phyloP scores from a whole-genome alignment of 1,284 basidiomycete species.

The Ganoderma lucidum region DNA sequence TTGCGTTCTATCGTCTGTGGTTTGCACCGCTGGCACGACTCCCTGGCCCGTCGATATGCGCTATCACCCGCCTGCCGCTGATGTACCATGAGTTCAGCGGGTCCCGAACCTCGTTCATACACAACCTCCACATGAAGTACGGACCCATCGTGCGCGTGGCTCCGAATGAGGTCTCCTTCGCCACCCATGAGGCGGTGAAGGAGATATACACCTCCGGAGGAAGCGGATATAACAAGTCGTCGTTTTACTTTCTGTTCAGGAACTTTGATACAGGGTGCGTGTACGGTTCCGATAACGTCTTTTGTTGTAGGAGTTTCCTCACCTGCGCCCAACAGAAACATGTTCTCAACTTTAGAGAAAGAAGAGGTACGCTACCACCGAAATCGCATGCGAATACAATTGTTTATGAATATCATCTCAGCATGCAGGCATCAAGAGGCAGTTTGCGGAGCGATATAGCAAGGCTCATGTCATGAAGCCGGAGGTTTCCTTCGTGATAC shows the following conservation, averaged over 20 bases:
- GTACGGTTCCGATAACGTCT: not conserved
- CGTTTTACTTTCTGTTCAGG: conserved; percentile 34
- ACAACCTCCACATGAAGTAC: conserved; percentile 35
- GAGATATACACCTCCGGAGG: conserved; percentile 38
- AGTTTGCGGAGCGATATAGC: conserved; percentile 36
- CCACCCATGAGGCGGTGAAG: conserved; percentile 35
- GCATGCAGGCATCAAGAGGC: conserved; percentile 36
- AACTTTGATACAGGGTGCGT: conserved; percentile 32
- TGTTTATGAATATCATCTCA: conserved; percentile 6
- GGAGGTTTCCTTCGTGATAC: conserved; percentile 26
- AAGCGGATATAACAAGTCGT: conserved; percentile 37
- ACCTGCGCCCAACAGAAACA: conserved; percentile 27
- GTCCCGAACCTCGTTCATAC: conserved; percentile 31
- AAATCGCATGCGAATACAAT: not conserved
- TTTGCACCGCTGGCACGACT: conserved; percentile 35
- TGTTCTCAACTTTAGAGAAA: conserved; percentile 36
- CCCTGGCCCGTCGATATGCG: conserved; percentile 36
- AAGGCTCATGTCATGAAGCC: conserved; percentile 34
- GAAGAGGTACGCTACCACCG: conserved; percentile 20
- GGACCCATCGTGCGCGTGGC: conserved; percentile 40
- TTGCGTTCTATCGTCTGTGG: conserved; percentile 28
- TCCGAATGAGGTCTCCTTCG: conserved; percentile 40
- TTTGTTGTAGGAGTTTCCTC: not conserved
- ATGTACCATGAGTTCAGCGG: conserved; percentile 36
- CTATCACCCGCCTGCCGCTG: conserved; percentile 35